Evolutionary conservation across 805 yeast genomes (phyloP), one percentile per base, ranked within the genome.

Genomic region (Saccharomycopsis lassenensis): DNA sequence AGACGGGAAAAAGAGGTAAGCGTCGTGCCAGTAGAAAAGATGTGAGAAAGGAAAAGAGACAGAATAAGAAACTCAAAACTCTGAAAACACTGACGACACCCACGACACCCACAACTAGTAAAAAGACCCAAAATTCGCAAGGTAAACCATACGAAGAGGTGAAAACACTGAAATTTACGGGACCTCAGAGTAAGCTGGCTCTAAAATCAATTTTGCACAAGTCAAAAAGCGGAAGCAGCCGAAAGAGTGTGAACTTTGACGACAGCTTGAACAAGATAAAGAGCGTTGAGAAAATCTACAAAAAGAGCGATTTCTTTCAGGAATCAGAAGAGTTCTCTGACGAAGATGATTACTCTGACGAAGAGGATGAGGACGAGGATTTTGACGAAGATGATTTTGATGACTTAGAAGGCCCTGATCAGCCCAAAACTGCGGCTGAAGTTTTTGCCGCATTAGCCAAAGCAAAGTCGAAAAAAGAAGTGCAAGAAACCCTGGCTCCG

Each of bases 381-480:
- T 38, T 35, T 11, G 53, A 49, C 17, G 40, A 36, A 15, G 48
- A 49, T 8, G 59, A 52, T 24, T 25, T 39, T 14, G 39, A 37
- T 24, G 45, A 42, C 17, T 25, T 42, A n/a, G 43, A 42, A 21
- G 45, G 40, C 5, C 30, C 33, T 6, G 48, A 50, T 20, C 54
- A 49, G 32, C 56, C 55, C 7, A 56, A 56, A 45, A 55, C 60
- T 7, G 63, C 54, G 1, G 67, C 56, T 30, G 68, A 63, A 31
- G 68, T 69, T 2, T 62, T 62, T 63, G 65, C 58, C 2, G 61
- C 67, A 3, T 48, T 67, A 35, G 63, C 55, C 50, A 61, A 60
- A 23, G 43, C 59, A 36, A 69, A 62, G 46, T 60, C 52, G 21
- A 56, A 46, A 36, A 56, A 47, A 44, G 45, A 28, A 36, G 44